Evolutionary conservation across 2,329 filamentous ascomycete genomes (phyloP), one percentile per base, ranked within the genome.

Genomic region (Phialophora verrucosa): DNA sequence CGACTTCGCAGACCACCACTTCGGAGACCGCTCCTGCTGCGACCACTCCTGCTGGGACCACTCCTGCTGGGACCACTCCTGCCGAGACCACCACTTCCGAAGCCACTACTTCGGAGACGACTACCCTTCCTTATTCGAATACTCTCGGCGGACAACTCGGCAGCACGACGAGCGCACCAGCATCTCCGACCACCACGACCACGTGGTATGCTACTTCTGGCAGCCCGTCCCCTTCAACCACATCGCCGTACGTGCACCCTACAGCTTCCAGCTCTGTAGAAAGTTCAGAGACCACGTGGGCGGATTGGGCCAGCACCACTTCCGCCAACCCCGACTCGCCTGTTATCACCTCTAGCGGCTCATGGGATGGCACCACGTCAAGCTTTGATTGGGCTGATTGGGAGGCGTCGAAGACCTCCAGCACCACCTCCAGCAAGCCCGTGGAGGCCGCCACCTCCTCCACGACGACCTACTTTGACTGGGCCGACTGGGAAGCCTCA

Each of bases 1-100:
- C 62, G 14, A 58, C 66, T 6, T 38, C 25, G 10, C 44, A 17
- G 31, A 61, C 58, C 0, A 57, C 55, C 12, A 57, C 49, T 23
- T 60, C 49, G 4, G 49, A 58, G 11, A 61, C 64, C 10, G 65
- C 62, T n/a, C 53, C 66, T 4, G 25, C 23, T 32, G 49, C 53
- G 11, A 65, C 64, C 10, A 67, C 62, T 14, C 58, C 66, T 4
- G 29, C 23, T 2, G 5, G 7, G 29, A 61, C 58, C 2, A 57
- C 55, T 5, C 50, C 49, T 23, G 57, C 49, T 1, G 49, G 49
- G 11, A 65, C 64, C 8, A 67, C 62, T 11, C 49, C 66, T 6
- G 29, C 25, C 7, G n/a, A 47, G 32, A 35, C 32, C 10, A 35
- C 32, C 10, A 11, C 32, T 35, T 35, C 32, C 32, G 32, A 35